These are phyloP conservation scores for Mentha longifolia DNA, from an alignment of 257 asterid genomes.

Conservation along the genomic window DNA sequence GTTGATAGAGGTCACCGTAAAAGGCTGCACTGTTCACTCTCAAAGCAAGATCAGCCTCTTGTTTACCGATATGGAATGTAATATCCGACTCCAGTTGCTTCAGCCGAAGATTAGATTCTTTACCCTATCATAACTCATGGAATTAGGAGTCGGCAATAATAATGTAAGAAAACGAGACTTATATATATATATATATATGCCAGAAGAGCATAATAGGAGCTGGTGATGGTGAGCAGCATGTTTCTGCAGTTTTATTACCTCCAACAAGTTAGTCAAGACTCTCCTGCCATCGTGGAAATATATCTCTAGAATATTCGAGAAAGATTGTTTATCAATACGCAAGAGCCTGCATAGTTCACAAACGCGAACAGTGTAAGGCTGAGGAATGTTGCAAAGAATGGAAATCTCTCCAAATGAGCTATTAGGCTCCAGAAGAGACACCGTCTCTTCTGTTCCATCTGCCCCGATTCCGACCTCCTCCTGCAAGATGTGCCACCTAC, in stretches of 20 bases:
- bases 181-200: no score
- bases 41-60: slow-evolving; percentile 91
- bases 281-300: slow-evolving; percentile 87
- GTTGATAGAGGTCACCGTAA: slow-evolving; percentile 78
- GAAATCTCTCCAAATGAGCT: slow-evolving; percentile 80
- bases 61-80: slow-evolving; percentile 70
- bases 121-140: slow-evolving; percentile 50
- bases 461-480: slow-evolving; percentile 71
- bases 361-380: slow-evolving; percentile 93
- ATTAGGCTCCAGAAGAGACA: slow-evolving; percentile 59
- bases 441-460: slow-evolving; percentile 74
- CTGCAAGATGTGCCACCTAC: slow-evolving; percentile 43
- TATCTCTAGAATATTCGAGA: slow-evolving; percentile 78
- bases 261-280: slow-evolving; percentile 76
- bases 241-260: slow-evolving; percentile 51
- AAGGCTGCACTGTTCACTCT: slow-evolving; percentile 84
- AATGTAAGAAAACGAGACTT: not conserved
- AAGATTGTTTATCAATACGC: slow-evolving; percentile 88
- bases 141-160: no score
- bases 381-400: slow-evolving; percentile 90
- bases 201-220: not conserved
- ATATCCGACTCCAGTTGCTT: slow-evolving; percentile 85
- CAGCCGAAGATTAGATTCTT: slow-evolving; percentile 66
- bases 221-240: not conserved
- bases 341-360: slow-evolving; percentile 77